phyloP scores from a whole-genome alignment of 768 basidiomycete species.

The Coprinopsis strossmayeri region DNA sequence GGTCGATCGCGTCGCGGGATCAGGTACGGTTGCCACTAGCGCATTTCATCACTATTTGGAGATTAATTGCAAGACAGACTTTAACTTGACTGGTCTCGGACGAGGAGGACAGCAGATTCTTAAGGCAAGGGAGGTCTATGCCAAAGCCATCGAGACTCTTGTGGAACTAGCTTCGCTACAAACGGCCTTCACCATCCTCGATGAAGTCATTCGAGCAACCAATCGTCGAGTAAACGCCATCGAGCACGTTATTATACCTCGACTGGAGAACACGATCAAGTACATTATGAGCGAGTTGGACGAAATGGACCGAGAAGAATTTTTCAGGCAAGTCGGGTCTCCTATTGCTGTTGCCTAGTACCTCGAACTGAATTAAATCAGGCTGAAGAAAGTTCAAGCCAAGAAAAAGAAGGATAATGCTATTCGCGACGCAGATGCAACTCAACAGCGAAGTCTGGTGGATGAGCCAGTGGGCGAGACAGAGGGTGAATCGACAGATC shows the following conservation, averaged over 20 bases:
- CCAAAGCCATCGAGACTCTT: constrained; percentile 94
- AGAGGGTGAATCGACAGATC: constrained; percentile 33
- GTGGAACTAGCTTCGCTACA: constrained; percentile 96
- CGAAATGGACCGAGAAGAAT: constrained; percentile 97
- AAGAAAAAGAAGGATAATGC: constrained; percentile 90
- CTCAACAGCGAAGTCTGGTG: constrained; percentile 20
- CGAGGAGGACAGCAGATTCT: constrained; percentile 95
- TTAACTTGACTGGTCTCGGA: constrained; percentile 94
- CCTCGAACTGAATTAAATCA: too few species aligned
- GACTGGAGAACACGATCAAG: constrained; percentile 94
- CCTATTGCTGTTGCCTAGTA: constrained; percentile 1
- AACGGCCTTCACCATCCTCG: constrained; percentile 96
- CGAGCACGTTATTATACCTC: constrained; percentile 94
- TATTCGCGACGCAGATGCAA: constrained; percentile 23
- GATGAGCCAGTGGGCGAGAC: constrained; percentile 23
- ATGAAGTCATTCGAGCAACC: constrained; percentile 98
- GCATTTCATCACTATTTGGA: neutral
- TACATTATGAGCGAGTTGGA: constrained; percentile 97
- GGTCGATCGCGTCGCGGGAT: constrained; percentile 77
- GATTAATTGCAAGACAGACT: constrained; percentile 47
- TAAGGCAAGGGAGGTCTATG: constrained; percentile 93
- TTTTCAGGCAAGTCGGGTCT: constrained; percentile 60
- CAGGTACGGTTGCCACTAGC: constrained; percentile 41
- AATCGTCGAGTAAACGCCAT: constrained; percentile 99
- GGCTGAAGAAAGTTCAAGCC: constrained; percentile 94